These are phyloP conservation scores for Fusarium sp. DNA, from an alignment of 2,329 filamentous ascomycete species.

Conservation along the genomic window DNA sequence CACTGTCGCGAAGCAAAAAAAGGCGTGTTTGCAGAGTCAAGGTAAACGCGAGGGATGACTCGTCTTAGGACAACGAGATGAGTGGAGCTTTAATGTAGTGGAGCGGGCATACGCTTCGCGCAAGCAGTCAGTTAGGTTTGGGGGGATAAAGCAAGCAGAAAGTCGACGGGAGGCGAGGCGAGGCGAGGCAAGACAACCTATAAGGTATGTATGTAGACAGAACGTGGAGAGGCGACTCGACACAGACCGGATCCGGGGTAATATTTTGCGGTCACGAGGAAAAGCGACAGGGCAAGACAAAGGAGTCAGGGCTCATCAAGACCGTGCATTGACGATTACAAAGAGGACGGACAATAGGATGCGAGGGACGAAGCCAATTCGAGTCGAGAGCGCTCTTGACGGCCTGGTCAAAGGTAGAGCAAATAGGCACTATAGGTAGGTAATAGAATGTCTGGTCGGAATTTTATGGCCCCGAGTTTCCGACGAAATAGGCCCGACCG, in stretches of 20 bases:
- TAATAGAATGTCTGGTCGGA: conserved; percentile 34
- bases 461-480: conserved; percentile 35
- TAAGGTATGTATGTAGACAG: background rate
- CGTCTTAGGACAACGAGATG: conserved; percentile 40
- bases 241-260: conserved; percentile 28
- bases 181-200: background rate
- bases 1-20: conserved; percentile 18
- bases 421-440: conserved; percentile 10
- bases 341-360: conserved; percentile 18
- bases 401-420: conserved; percentile 24
- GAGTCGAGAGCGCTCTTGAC: conserved; percentile 37
- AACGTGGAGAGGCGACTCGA: conserved; percentile 17
- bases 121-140: conserved; percentile 31
- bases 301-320: conserved; percentile 29
- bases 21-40: conserved; percentile 30
- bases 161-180: conserved; percentile 12
- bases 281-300: conserved; percentile 18
- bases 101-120: conserved; percentile 42
- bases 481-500: conserved; percentile 34
- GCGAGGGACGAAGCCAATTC: conserved; percentile 41
- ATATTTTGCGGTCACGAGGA: conserved; percentile 30
- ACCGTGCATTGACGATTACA: conserved; percentile 39
- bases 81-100: conserved; percentile 44
- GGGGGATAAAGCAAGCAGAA: conserved; percentile 29
- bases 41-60: conserved; percentile 39